Evolutionary conservation across 2,329 filamentous ascomycete genomes (phyloP).

Genomic region (Cercospora sojina): DNA sequence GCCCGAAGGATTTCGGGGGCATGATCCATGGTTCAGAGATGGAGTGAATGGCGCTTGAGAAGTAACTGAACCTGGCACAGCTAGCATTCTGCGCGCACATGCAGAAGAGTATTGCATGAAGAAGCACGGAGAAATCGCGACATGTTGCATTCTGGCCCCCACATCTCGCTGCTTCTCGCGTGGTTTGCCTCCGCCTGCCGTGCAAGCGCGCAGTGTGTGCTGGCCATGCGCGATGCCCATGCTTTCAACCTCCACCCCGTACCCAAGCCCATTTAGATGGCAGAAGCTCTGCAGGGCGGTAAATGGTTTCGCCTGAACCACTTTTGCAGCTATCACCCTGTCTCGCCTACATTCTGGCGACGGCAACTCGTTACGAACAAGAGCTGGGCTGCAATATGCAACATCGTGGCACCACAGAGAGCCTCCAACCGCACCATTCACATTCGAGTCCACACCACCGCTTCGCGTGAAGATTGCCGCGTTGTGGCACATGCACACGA

Average conservation of each 20-base stretch:
- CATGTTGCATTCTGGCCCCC: neutral
- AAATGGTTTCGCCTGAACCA: neutral
- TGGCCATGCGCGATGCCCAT: neutral
- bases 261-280: neutral
- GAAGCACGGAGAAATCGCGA: neutral
- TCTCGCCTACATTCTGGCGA: neutral
- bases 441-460: neutral
- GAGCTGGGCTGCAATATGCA: neutral
- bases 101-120: neutral
- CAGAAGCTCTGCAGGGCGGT: too few species aligned
- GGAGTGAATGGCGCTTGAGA: neutral
- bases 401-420: neutral
- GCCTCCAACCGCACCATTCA: neutral
- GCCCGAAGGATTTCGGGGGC: neutral
- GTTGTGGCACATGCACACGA: neutral
- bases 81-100: neutral
- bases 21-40: neutral
- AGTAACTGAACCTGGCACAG: neutral
- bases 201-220: neutral
- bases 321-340: neutral
- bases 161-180: neutral
- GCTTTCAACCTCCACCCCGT: neutral
- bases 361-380: neutral
- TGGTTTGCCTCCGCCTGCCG: neutral
- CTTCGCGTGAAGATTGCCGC: neutral